These are phyloP conservation scores for Ensete ventricosum DNA, from an alignment of 176 grass and related monocot species.

Conservation along the genomic window DNA sequence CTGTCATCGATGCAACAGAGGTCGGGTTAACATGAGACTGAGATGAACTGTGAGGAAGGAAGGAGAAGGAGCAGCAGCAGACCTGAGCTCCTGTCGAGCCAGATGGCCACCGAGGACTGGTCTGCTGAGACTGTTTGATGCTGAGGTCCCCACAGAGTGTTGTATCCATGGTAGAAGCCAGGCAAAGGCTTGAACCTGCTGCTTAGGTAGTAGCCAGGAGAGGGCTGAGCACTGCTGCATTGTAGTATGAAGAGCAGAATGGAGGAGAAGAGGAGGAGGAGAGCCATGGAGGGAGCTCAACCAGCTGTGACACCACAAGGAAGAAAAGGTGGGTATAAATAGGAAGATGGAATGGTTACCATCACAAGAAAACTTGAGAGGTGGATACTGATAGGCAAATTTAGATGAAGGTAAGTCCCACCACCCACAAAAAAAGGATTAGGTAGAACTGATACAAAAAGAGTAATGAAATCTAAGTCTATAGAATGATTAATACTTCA, in stretches of 20 bases:
- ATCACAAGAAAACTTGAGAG: no score
- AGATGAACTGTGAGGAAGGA: background rate
- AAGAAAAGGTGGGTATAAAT: no score
- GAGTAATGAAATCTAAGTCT: no score
- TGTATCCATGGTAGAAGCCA: slow-evolving; percentile 32
- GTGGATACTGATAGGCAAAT: no score
- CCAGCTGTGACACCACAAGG: no score
- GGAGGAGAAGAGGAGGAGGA: slow-evolving; percentile 21
- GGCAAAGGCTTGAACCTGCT: slow-evolving; percentile 3
- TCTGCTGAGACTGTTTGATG: slow-evolving; percentile 32
- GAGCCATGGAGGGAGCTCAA: background rate
- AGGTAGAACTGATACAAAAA: no score
- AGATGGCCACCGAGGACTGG: slow-evolving; percentile 33
- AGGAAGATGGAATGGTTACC: no score
- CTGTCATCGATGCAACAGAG: background rate
- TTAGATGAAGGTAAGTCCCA: no score
- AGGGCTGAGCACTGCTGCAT: slow-evolving; percentile 30
- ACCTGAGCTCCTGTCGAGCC: slow-evolving; percentile 48
- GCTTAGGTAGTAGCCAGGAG: slow-evolving; percentile 43
- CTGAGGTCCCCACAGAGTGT: slow-evolving; percentile 43
- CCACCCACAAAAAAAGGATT: no score
- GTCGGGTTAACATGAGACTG: background rate
- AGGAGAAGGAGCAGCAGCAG: background rate
- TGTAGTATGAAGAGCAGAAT: slow-evolving; percentile 1
- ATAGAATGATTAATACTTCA: no score